Evolutionary conservation across 164 flowering plant genomes (phyloP), one percentile per base, ranked within the genome.

Genomic region (Magnolia sinica): DNA sequence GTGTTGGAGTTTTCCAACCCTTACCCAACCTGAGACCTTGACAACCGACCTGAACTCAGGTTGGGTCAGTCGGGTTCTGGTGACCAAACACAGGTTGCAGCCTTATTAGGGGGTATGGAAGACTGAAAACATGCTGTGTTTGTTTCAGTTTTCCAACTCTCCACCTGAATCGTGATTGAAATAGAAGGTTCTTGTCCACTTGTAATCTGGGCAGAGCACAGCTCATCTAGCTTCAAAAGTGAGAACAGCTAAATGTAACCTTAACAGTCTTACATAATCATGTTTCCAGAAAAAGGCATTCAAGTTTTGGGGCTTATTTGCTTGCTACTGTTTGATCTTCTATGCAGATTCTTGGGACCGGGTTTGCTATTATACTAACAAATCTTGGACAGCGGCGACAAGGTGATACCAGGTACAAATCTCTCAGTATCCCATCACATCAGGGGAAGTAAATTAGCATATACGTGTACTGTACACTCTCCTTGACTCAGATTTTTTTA

Each of bases 311-410:
- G 68, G 19, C 73, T 22, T 72, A 29, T 65, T 72, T 78, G 51
- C 27, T 71, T 50, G n/a, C 63, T 29, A 10, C 29, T 52, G 66
- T 22, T 55, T 73, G 73, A 50, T 71, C 1, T 50, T 49, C 37
- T 69, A n/a, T 85, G 75, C 93, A 91, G 98, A 89, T 95, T 85
- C 91, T 95, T 51, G 97, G 85, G n/a, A 93, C 99, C 1, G 99
- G 96, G 51, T 95, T 95, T 83, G 79, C 81, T 23, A 83, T 95
- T 78, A 91, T 95, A 73, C 85, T 93, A 77, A 65, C 88, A 29
- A 95, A 95, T 86, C 99, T 95, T 84, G 98, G 99, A 72, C 82
- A 87, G 66, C 86, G 99, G 71, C 88, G 87, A 83, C 88, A 89
- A 24, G 99, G 99, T 80, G 98, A 95, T n/a, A 45, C 86, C 73